A percentile compares a stretch with the other conserved stretches of the same genome.
These are phyloP conservation scores for Isoetes taiwanensis DNA, from an alignment of 75 land plant genomes.

Conservation along the genomic window DNA sequence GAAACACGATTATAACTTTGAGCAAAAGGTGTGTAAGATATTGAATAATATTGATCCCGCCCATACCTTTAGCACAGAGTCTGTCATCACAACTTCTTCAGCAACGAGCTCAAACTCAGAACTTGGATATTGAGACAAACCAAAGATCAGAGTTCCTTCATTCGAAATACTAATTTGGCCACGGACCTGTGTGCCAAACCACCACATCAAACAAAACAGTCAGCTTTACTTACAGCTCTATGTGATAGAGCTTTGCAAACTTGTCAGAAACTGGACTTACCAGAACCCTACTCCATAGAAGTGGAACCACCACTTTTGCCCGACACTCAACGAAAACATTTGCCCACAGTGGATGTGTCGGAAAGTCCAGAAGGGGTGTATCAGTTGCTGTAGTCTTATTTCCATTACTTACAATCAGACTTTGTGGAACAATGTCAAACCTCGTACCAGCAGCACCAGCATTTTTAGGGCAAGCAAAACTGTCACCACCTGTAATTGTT, in stretches of 20 bases:
- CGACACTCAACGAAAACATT: conserved; percentile 56
- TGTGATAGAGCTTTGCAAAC: too few species aligned
- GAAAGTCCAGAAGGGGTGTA: conserved; percentile 77
- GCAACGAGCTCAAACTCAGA: conserved; percentile 95
- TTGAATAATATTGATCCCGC: background rate
- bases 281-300: conserved; percentile 98
- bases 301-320: conserved; percentile 78
- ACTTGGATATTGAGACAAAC: conserved; percentile 67
- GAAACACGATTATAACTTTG: background rate
- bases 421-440: conserved; percentile 67
- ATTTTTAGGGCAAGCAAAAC: conserved; percentile 73
- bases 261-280: too few species aligned
- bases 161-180: conserved; percentile 52
- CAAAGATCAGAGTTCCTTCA: conserved; percentile 74
- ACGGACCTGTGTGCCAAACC: too few species aligned
- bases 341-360: conserved; percentile 78
- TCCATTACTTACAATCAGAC: conserved; percentile 57
- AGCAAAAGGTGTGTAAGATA: background rate
- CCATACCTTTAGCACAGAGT: conserved; percentile 58
- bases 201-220: too few species aligned
- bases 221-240: too few species aligned
- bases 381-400: conserved; percentile 76
- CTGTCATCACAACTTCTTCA: conserved; percentile 86
- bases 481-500: conserved; percentile 59
- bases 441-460: conserved; percentile 89